Conservation (phyloP, 192 early-diverging fungal genomes). For the Coemansia sp. region DNA sequence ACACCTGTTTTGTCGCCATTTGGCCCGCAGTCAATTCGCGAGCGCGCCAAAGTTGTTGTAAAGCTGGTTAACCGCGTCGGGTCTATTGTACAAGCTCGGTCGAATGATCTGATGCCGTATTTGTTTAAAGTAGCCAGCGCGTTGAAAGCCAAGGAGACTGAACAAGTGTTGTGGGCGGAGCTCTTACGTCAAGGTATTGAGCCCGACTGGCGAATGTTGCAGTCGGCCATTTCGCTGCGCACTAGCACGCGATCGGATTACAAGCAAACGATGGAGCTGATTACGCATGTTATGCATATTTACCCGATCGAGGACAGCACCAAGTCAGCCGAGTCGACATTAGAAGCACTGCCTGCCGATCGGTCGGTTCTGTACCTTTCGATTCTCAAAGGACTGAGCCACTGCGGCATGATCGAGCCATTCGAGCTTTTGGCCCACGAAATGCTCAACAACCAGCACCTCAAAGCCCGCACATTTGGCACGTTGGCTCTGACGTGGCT, state of each 20-base stretch:
- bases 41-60: conserved; percentile 13
- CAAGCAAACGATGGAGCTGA: conserved; percentile 19
- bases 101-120: conserved; percentile 14
- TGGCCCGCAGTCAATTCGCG: conserved; percentile 16
- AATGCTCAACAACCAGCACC: conserved; percentile 19
- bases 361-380: conserved; percentile 22
- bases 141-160: conserved; percentile 19
- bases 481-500: conserved; percentile 38
- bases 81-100: neutral
- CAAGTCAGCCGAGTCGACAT: neutral
- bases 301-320: neutral
- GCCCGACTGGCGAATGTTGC: conserved; percentile 14
- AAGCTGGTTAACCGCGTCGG: conserved; percentile 5
- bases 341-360: neutral
- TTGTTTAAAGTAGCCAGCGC: conserved; percentile 21
- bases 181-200: conserved; percentile 31
- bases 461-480: conserved; percentile 21
- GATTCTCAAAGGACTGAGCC: conserved; percentile 38
- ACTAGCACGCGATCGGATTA: conserved; percentile 9
- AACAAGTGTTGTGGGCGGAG: conserved; percentile 32
- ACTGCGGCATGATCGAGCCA: conserved; percentile 18
- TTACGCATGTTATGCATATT: conserved; percentile 14
- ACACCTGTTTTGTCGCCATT: conserved; percentile 17
- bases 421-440: conserved; percentile 36
- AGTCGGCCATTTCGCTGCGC: conserved; percentile 20